Base-by-base conservation (phyloP, 192 early-diverging fungal species). In the Podila clonocystis region DNA sequence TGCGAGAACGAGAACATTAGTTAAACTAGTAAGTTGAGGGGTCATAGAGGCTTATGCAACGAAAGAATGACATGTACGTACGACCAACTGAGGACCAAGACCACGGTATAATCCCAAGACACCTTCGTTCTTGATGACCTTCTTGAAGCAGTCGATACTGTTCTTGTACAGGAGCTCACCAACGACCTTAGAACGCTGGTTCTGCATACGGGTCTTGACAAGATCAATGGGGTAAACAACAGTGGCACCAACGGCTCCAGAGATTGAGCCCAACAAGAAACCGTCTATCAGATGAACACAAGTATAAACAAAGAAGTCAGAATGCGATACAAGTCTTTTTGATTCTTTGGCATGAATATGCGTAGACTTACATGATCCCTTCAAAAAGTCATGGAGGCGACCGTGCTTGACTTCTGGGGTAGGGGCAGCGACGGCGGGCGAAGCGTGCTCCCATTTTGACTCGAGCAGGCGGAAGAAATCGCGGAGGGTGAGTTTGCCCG, bases 121-220 rank as follows among this genome's bases (percentile, higher is more conserved):
- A 57, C 97, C 97, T 84, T 97, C 97, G 73, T 96, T 96, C 82
- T 89, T 91, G 52, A 97, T 71, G 24, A 99, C 96, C 74, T 98
- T 97, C 77, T 90, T 89, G 89, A 99, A 99, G 82, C 97, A 99
- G 82, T 99, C 96, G 61, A 93, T 83, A 84, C 92, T 93, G 89
- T 97, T 99, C 84, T 94, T 96, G 89, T 99, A 99, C 68, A 96
- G 72, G 70, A 95, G 79, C 75, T 97, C 94, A 29, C 95, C 96
- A 28, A 97, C 95, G 28, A 97, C 93, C 34, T 92, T 91, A 45
- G 91, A 91, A 50, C 96, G 89, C 84, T 99, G 97, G 83, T 97
- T 99, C 82, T 99, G 97, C 96, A 99, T 98, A 66, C 97, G 91
- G 6, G 97, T 99, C 85, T 99, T 99, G 75, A 97, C 96, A 64